phyloP scores from a whole-genome alignment of 116 monocot species.

The Iris pallida region DNA sequence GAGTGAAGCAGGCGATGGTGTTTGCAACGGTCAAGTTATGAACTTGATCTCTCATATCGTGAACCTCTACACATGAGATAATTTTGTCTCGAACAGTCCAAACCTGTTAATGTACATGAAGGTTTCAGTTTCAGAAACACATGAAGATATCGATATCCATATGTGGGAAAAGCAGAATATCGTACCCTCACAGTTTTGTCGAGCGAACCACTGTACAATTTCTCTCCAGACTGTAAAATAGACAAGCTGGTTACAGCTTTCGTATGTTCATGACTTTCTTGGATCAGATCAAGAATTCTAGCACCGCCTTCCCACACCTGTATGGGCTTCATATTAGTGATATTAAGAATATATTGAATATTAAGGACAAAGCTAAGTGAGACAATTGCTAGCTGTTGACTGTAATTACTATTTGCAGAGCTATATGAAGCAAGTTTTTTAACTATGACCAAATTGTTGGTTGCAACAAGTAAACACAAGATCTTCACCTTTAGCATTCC shows the following conservation, averaged over 20 bases:
- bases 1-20: slow-evolving; percentile 41
- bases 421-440: too few relatives aligned
- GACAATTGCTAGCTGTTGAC: too few relatives aligned
- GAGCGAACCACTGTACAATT: slow-evolving; percentile 37
- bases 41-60: slow-evolving; percentile 48
- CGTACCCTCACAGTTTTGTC: slow-evolving; percentile 40
- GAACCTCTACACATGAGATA: slow-evolving; percentile 29
- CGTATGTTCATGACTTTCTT: slow-evolving; percentile 48
- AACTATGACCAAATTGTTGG: too few relatives aligned
- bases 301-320: slow-evolving; percentile 43
- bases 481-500: slow-evolving; percentile 45
- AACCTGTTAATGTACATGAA: slow-evolving; percentile 16
- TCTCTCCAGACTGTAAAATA: slow-evolving; percentile 27
- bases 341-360: too few relatives aligned
- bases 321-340: background rate
- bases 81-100: slow-evolving; percentile 28
- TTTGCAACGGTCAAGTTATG: slow-evolving; percentile 32
- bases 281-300: slow-evolving; percentile 31
- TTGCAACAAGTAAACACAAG: background rate
- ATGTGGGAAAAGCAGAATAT: background rate
- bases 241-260: slow-evolving; percentile 52
- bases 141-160: too few relatives aligned
- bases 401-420: too few relatives aligned
- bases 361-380: too few relatives aligned
- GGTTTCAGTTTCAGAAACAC: background rate